Conservation (phyloP, 2,329 filamentous ascomycete species). For the Ophiostoma pallidulum region DNA sequence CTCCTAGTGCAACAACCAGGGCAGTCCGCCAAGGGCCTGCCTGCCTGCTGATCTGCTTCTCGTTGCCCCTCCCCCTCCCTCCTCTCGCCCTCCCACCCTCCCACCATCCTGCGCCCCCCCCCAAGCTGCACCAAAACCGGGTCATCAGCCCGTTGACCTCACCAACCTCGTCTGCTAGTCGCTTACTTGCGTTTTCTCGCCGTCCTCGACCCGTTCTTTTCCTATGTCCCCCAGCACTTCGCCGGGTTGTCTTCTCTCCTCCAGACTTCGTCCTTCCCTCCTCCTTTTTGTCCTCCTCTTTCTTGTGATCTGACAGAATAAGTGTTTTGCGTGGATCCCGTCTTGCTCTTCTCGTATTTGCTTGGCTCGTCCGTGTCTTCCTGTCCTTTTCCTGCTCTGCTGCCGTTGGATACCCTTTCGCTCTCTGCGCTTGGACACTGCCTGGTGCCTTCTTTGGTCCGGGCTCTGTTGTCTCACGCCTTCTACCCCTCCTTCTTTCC, state of each 20-base stretch:
- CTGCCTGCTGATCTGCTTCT: neutral
- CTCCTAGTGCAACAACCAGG: neutral
- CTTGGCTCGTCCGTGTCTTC: no score
- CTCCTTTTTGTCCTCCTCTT: neutral
- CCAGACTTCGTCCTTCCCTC: no score
- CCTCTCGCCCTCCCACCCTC: neutral
- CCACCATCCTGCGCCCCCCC: neutral
- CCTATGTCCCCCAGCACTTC: neutral
- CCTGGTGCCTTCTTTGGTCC: no score
- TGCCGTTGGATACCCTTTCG: no score
- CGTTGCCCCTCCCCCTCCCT: conserved; percentile 5
- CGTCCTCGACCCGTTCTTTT: neutral
- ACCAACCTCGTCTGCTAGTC: neutral
- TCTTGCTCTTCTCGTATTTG: no score
- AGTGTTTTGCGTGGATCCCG: no score
- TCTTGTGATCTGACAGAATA: no score
- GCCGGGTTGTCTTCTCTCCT: neutral
- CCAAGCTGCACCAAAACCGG: neutral
- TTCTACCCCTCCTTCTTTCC: neutral
- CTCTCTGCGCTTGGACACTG: no score
- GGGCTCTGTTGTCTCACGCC: neutral
- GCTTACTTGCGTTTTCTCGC: neutral
- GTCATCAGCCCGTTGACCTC: neutral
- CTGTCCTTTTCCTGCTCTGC: no score
- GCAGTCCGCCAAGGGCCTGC: neutral